These are phyloP conservation scores for Apiospora arundinis DNA, from an alignment of 2,329 filamentous ascomycete species.

Conservation along the genomic window DNA sequence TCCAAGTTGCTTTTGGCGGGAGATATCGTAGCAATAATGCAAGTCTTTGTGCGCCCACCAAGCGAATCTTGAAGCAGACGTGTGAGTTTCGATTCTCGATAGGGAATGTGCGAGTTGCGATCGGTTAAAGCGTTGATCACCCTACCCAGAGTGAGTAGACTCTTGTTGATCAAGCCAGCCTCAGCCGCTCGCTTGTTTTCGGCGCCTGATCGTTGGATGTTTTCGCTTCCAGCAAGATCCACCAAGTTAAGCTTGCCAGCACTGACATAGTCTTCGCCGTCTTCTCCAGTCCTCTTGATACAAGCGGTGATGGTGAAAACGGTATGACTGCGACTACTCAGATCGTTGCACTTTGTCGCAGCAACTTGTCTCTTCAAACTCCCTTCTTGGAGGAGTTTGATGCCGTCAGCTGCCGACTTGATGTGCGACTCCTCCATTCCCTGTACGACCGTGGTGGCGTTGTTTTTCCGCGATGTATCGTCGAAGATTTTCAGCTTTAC, in stretches of 20 bases:
- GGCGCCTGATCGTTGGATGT: constrained; percentile 94
- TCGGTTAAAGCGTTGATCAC: constrained; percentile 98
- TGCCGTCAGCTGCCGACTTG: constrained; percentile 81
- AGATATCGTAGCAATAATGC: constrained; percentile 96
- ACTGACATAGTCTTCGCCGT: constrained; percentile 88
- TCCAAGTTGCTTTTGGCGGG: constrained; percentile 94
- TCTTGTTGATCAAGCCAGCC: constrained; percentile 98
- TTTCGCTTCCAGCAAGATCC: constrained; percentile 95
- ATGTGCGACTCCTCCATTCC: constrained; percentile 98
- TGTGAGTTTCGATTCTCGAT: constrained; percentile 94
- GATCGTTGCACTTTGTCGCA: constrained; percentile 98
- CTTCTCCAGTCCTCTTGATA: constrained; percentile 80
- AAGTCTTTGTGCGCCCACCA: constrained; percentile 94
- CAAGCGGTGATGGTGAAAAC: constrained; percentile 96
- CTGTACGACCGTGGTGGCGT: constrained; percentile 86
- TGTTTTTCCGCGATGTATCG: constrained; percentile 84
- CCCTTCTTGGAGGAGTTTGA: constrained; percentile 86
- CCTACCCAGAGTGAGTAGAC: constrained; percentile 88
- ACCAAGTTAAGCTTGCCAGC: constrained; percentile 95
- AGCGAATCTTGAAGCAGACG: constrained; percentile 94
- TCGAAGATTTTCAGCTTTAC: constrained; percentile 95
- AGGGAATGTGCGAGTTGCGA: constrained; percentile 82
- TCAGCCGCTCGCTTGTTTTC: constrained; percentile 98
- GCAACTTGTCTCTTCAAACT: constrained; percentile 97
- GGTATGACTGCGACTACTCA: constrained; percentile 95